A percentile compares a stretch with the other conserved stretches of the same genome.
Evolutionary conservation across 1,284 basidiomycete genomes (phyloP).

Genomic region (Apiotrichum gracile): DNA sequence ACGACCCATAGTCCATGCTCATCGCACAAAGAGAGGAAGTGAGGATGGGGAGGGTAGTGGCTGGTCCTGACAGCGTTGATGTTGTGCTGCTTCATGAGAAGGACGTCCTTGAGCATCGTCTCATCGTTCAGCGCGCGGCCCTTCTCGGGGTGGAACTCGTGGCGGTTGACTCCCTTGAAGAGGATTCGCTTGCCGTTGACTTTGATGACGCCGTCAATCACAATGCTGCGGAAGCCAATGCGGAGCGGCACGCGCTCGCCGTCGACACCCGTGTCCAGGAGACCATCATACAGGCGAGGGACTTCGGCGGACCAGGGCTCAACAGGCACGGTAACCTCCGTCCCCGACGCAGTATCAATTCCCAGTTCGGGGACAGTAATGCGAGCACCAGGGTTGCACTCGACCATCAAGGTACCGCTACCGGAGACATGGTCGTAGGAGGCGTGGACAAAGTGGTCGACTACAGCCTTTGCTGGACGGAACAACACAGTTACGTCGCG

Average conservation of each 20-base stretch:
- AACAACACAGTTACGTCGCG: slow-evolving; percentile 13
- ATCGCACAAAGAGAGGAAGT: slow-evolving; percentile 23
- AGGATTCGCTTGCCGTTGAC: slow-evolving; percentile 22
- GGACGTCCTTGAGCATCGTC: slow-evolving; percentile 21
- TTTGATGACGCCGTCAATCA: slow-evolving; percentile 18
- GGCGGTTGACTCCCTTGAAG: slow-evolving; percentile 24
- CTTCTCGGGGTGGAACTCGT: slow-evolving; percentile 21
- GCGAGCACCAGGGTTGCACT: slow-evolving; percentile 6
- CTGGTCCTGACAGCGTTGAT: slow-evolving; percentile 24
- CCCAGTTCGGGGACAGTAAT: slow-evolving; percentile 15
- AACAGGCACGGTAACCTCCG: slow-evolving; percentile 1
- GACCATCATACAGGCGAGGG: slow-evolving; percentile 17
- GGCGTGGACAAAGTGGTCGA: slow-evolving; percentile 15
- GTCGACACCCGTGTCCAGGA: neutral
- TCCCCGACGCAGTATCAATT: slow-evolving; percentile 9
- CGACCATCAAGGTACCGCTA: slow-evolving; percentile 13
- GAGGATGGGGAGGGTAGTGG: slow-evolving; percentile 24
- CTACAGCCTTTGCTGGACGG: slow-evolving; percentile 5
- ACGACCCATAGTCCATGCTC: slow-evolving; percentile 28
- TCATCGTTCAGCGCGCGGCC: slow-evolving; percentile 16
- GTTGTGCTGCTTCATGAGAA: slow-evolving; percentile 25
- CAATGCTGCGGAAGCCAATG: slow-evolving; percentile 23
- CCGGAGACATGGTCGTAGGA: slow-evolving; percentile 8
- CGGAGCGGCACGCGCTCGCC: slow-evolving; percentile 16
- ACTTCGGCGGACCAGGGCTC: slow-evolving; percentile 24